Conservation (phyloP, 208 protist species). For the Trypanosoma congolense region DNA sequence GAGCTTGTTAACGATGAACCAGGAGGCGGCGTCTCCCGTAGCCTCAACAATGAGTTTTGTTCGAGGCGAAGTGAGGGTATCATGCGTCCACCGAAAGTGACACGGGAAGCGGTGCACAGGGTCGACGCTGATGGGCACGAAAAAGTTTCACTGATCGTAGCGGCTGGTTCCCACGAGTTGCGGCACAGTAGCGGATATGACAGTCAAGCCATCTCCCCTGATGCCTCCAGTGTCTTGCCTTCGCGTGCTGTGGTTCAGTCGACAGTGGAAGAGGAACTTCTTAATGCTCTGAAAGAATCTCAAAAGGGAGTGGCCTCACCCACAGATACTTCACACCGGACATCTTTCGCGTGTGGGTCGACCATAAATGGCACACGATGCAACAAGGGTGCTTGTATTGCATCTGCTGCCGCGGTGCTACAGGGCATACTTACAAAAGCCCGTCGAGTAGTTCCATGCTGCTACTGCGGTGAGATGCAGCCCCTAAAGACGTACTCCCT, state of each 20-base stretch:
- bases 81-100: background rate
- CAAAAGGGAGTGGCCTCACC: background rate
- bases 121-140: background rate
- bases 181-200: background rate
- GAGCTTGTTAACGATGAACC: background rate
- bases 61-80: background rate
- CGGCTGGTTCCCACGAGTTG: background rate
- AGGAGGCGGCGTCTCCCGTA: background rate
- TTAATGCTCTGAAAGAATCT: background rate
- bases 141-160: background rate
- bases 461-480: conserved; percentile 63
- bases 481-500: conserved; percentile 37
- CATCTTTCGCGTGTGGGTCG: background rate
- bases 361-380: background rate
- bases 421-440: conserved; percentile 59
- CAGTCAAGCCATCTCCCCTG: background rate
- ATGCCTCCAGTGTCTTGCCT: background rate
- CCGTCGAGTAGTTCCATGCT: conserved; percentile 66
- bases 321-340: background rate
- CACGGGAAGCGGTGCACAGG: background rate
- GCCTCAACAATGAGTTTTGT: background rate
- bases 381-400: conserved; percentile 15
- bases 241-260: background rate
- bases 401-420: conserved; percentile 32
- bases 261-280: background rate